phyloP scores from a whole-genome alignment of 2,329 filamentous ascomycete genomes.

The Fusarium pilosicola region DNA sequence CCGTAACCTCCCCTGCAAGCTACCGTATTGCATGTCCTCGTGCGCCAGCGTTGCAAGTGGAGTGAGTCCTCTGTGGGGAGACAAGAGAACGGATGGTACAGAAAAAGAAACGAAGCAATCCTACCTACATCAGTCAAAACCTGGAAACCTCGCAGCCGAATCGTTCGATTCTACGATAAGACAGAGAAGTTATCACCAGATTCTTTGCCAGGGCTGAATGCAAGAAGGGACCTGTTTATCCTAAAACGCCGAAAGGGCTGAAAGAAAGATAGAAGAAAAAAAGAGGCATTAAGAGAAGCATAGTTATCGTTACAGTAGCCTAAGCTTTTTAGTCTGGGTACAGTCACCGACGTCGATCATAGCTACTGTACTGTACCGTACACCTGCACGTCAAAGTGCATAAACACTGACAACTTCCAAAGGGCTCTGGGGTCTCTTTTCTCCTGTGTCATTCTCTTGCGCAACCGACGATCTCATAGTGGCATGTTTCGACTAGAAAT shows the following conservation, averaged over 20 bases:
- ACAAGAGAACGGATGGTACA: slow-evolving; percentile 1
- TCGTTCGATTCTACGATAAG: slow-evolving; percentile 17
- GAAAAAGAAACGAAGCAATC: background rate
- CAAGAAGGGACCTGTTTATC: slow-evolving; percentile 19
- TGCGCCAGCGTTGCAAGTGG: slow-evolving; percentile 9
- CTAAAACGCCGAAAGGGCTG: background rate
- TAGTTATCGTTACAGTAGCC: background rate
- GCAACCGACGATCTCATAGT: slow-evolving; percentile 21
- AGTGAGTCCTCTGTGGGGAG: slow-evolving; percentile 18
- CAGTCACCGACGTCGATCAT: slow-evolving; percentile 23
- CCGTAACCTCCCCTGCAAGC: background rate
- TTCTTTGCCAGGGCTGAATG: slow-evolving; percentile 2
- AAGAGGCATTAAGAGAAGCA: background rate
- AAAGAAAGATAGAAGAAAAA: background rate
- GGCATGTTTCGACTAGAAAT: slow-evolving; percentile 6
- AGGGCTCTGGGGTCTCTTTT: background rate
- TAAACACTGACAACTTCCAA: background rate
- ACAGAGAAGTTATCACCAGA: background rate
- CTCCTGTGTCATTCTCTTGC: slow-evolving; percentile 17
- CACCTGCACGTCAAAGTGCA: slow-evolving; percentile 8
- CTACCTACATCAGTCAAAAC: slow-evolving; percentile 1
- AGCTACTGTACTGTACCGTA: background rate
- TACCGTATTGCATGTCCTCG: slow-evolving; percentile 12
- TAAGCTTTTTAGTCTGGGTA: slow-evolving; percentile 12
- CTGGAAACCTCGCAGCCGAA: slow-evolving; percentile 11